Evolutionary conservation across 768 basidiomycete genomes (phyloP).

Genomic region (Harrya chromipes): DNA sequence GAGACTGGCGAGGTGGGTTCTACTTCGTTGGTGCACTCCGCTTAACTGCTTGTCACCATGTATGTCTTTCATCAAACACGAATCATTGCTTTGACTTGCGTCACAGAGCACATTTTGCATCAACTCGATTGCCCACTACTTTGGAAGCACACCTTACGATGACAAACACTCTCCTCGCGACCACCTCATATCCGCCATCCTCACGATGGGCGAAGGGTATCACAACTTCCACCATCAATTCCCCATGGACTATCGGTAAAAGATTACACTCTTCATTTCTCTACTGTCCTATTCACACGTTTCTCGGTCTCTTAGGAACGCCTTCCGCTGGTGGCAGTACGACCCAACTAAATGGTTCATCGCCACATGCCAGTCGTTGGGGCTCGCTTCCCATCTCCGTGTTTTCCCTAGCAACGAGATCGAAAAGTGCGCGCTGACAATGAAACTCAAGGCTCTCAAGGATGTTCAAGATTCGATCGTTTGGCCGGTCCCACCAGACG

Average conservation of each 20-base stretch:
- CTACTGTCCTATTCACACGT: constrained; percentile 5
- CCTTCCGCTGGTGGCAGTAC: constrained; percentile 69
- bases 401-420: constrained; percentile 89
- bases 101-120: constrained; percentile 80
- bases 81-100: not conserved
- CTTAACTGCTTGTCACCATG: constrained; percentile 77
- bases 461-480: constrained; percentile 54
- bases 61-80: constrained; percentile 35
- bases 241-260: constrained; percentile 60
- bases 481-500: constrained; percentile 57
- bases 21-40: constrained; percentile 73
- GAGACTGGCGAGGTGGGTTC: constrained; percentile 75
- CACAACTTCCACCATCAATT: constrained; percentile 86
- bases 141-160: constrained; percentile 80
- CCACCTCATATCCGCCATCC: constrained; percentile 75
- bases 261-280: not conserved
- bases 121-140: constrained; percentile 84
- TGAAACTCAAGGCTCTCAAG: constrained; percentile 77
- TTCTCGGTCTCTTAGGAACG: constrained; percentile 46
- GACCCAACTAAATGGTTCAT: constrained; percentile 85
- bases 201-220: constrained; percentile 71
- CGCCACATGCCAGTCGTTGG: constrained; percentile 52
- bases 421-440: constrained; percentile 73
- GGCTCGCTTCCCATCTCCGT: constrained; percentile 78
- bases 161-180: constrained; percentile 76